phyloP scores from a whole-genome alignment of 1,139 yeast species.

The Yamadazyma membranifaciens region DNA sequence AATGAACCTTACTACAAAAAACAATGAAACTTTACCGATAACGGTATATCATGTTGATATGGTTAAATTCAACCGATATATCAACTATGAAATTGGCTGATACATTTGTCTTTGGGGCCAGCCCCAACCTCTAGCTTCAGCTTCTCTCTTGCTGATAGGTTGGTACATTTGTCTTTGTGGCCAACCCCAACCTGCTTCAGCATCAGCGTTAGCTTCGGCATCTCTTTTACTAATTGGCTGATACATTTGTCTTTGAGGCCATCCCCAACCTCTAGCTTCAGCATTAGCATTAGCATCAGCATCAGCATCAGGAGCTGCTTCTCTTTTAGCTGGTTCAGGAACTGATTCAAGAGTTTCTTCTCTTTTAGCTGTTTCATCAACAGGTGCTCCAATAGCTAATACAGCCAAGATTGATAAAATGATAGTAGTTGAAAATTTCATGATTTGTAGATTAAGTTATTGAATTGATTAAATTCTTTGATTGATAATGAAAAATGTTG shows the following conservation, averaged over 20 bases:
- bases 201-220: slow-evolving; percentile 7
- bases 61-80: no score
- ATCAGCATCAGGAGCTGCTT: slow-evolving; percentile 7
- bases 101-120: slow-evolving; percentile 11
- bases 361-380: slow-evolving; percentile 10
- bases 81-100: slow-evolving; percentile 12
- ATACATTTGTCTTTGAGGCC: slow-evolving; percentile 10
- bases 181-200: slow-evolving; percentile 10
- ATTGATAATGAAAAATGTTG: neutral
- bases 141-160: slow-evolving; percentile 12
- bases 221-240: slow-evolving; percentile 14
- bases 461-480: neutral
- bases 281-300: slow-evolving; percentile 8
- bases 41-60: neutral
- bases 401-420: slow-evolving; percentile 13
- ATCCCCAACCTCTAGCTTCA: slow-evolving; percentile 8
- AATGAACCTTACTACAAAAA: no score
- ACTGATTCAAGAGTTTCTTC: no score
- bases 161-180: slow-evolving; percentile 10
- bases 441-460: slow-evolving; percentile 1
- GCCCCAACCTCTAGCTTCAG: slow-evolving; percentile 6
- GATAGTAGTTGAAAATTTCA: slow-evolving; percentile 15
- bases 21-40: neutral
- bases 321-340: no score
- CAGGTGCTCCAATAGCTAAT: slow-evolving; percentile 14